A percentile compares a stretch with the other conserved stretches of the same genome.
phyloP scores from a whole-genome alignment of 2,329 filamentous ascomycete species.

The Daldinia eschscholtzii region DNA sequence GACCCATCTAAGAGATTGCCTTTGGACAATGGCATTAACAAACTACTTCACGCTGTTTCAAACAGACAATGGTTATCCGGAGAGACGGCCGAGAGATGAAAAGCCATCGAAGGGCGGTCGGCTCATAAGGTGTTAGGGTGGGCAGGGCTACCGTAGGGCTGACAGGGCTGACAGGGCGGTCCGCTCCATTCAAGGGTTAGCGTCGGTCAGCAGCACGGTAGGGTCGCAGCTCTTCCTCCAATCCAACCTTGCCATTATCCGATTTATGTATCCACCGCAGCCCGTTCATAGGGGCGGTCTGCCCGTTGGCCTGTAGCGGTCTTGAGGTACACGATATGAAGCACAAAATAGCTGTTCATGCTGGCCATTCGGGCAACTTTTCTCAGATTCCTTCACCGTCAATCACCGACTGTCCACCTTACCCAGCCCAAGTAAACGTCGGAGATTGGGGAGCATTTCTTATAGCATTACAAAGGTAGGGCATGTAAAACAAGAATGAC shows the following conservation, averaged over 20 bases:
- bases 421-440: constrained; percentile 21
- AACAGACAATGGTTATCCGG: constrained; percentile 9
- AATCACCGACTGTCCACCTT: constrained; percentile 36
- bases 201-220: constrained; percentile 31
- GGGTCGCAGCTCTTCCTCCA: constrained; percentile 30
- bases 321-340: constrained; percentile 9
- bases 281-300: constrained; percentile 21
- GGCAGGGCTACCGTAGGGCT: constrained; percentile 35
- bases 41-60: constrained; percentile 9
- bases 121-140: constrained; percentile 26
- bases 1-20: constrained; percentile 16
- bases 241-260: constrained; percentile 33
- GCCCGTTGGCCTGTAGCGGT: constrained; percentile 12
- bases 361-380: constrained; percentile 1
- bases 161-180: constrained; percentile 40
- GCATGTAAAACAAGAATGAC: neutral
- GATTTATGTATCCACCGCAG: constrained; percentile 33
- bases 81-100: constrained; percentile 7
- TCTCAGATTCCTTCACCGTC: constrained; percentile 12
- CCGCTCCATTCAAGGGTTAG: constrained; percentile 37
- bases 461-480: neutral
- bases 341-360: constrained; percentile 10
- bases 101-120: constrained; percentile 30
- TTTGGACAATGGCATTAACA: constrained; percentile 12
- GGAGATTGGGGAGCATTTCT: constrained; percentile 4